Evolutionary conservation across 1,284 basidiomycete species (phyloP).

Genomic region (Phellinidium pouzarii): DNA sequence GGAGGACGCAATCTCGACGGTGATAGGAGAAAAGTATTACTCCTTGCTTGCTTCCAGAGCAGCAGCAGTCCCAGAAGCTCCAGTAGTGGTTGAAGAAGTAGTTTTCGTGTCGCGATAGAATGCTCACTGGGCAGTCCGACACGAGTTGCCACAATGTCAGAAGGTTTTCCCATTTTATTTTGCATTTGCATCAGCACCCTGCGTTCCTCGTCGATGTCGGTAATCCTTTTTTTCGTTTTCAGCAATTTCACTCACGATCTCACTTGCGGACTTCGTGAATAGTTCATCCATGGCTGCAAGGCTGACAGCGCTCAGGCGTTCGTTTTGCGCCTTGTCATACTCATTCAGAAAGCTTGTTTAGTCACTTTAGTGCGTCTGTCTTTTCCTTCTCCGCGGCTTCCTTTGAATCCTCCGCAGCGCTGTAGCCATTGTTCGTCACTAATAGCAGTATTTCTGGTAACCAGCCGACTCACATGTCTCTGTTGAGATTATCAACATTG

Average conservation of each 20-base stretch:
- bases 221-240: not conserved
- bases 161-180: not conserved
- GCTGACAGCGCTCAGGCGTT: not conserved
- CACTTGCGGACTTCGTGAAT: not conserved
- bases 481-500: not conserved
- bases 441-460: not conserved
- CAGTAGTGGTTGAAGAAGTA: too few relatives aligned
- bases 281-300: not conserved
- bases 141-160: not conserved
- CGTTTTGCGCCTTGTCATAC: not conserved
- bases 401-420: not conserved
- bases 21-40: constrained; percentile 2
- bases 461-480: not conserved
- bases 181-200: not conserved
- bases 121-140: not conserved
- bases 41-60: not conserved
- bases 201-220: not conserved
- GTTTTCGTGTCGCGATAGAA: not conserved
- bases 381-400: not conserved
- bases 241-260: not conserved
- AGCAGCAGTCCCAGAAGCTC: not conserved
- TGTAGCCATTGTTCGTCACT: not conserved
- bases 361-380: not conserved
- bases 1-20: constrained; percentile 1
- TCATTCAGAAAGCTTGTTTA: not conserved